A percentile compares a stretch with the other conserved stretches of the same genome.
phyloP scores from a whole-genome alignment of 148 eudicot genomes.

The Cornus controversa region DNA sequence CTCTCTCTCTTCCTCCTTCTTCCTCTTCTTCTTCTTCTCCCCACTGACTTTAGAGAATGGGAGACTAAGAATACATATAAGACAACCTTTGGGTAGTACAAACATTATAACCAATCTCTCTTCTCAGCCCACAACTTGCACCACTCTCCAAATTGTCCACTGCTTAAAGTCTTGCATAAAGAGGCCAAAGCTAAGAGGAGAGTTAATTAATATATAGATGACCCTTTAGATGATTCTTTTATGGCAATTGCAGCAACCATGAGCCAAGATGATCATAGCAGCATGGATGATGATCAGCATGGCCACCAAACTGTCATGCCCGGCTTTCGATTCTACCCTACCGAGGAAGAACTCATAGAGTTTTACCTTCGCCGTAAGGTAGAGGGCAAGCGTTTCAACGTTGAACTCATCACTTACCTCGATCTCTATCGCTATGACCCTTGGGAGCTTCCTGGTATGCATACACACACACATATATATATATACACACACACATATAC shows the following conservation, averaged over 20 bases:
- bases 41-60: slow-evolving; percentile 3
- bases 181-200: background rate
- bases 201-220: background rate
- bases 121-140: slow-evolving; percentile 7
- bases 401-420: slow-evolving; percentile 87
- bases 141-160: slow-evolving; percentile 1
- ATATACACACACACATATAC: too few species aligned
- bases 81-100: background rate
- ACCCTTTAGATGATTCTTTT: slow-evolving; percentile 20
- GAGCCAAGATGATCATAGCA: slow-evolving; percentile 33
- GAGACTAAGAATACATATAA: slow-evolving; percentile 9
- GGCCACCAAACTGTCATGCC: slow-evolving; percentile 90
- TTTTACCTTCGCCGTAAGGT: slow-evolving; percentile 98
- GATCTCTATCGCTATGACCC: slow-evolving; percentile 96
- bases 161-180: slow-evolving; percentile 6
- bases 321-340: slow-evolving; percentile 88
- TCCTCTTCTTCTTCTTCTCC: background rate
- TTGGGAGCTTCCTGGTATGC: slow-evolving; percentile 92
- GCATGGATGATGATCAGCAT: slow-evolving; percentile 50
- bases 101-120: slow-evolving; percentile 5
- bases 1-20: background rate
- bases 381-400: slow-evolving; percentile 87
- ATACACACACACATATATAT: background rate
- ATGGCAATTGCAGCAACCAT: slow-evolving; percentile 73
- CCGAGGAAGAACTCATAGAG: slow-evolving; percentile 88